Evolutionary conservation across 1,139 yeast species (phyloP), one percentile per base, ranked within the genome.

Genomic region (Hyphopichia fennica): DNA sequence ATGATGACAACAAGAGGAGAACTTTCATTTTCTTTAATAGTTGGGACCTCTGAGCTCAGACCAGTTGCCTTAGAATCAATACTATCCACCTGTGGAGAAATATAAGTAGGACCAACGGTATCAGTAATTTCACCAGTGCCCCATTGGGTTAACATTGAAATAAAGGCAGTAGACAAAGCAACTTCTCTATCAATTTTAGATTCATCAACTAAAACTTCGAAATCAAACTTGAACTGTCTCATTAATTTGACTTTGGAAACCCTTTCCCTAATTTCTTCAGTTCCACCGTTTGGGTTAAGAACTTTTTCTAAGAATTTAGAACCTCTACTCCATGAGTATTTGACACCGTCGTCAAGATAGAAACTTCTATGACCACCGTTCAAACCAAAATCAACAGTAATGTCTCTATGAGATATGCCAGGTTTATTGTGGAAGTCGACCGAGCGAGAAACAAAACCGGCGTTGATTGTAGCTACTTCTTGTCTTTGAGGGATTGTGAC

Each of bases 91-190:
- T 34, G 46, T 15, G 48, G 42, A 3, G 53, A 53, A 39, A 58
- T 47, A 39, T 40, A 60, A 4, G 82, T 76, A 16, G 84, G 83
- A 8, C 83, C 83, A 41, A 75, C 65, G 15, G 82, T 77, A 41
- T 74, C 77, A 8, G 81, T 76, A 45, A 61, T 65, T 52, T 68
- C 75, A 25, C 83, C 82, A 41, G 67, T 57, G 15, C 82, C 81
- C 87, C 87, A 81, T 57, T 79, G 82, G 11, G 84, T 78, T 58
- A 78, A 64, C 81, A 82, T 81, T 15, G 84, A 69, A 43, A 79
- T 61, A 50, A 81, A 81, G 0, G 76, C 83, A 8, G 86, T 79
- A 13, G 81, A 76, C 41, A 82, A 55, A 1, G 77, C 85, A 35
- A 75, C 63, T 43, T 77, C 79, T 9, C 64, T 57, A 50, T 77